phyloP scores from a whole-genome alignment of 164 flowering plant species.

The Chloranthus sessilifolius region DNA sequence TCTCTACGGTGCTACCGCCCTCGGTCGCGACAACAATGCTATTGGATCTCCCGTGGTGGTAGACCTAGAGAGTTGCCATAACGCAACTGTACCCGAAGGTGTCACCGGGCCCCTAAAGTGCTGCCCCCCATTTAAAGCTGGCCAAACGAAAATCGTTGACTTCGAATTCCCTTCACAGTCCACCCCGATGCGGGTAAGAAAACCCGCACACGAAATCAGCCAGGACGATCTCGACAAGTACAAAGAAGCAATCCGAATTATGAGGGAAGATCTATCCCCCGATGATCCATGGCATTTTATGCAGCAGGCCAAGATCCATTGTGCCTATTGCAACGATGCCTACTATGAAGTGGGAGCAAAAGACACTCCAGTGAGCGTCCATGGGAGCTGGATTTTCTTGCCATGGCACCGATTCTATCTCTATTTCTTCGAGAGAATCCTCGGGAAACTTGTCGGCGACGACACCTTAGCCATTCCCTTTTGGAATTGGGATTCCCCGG shows the following conservation, averaged over 20 bases:
- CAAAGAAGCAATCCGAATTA: neutral
- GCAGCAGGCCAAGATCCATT: slow-evolving; percentile 1
- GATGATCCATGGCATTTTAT: neutral
- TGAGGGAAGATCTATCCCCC: neutral
- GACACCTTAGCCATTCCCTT: neutral
- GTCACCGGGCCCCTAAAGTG: neutral
- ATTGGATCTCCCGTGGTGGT: neutral
- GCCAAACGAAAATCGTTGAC: neutral
- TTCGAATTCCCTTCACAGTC: neutral
- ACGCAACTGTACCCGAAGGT: neutral
- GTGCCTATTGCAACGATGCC: neutral
- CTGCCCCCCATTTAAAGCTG: neutral
- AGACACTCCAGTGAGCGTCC: neutral
- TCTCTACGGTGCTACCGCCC: neutral
- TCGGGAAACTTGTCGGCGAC: slow-evolving; percentile 1
- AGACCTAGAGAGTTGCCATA: neutral
- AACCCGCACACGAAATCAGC: neutral
- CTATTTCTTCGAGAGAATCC: slow-evolving; percentile 1
- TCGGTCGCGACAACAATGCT: neutral
- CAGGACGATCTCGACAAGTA: neutral
- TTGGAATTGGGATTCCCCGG: slow-evolving; percentile 1
- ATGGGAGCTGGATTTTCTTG: neutral
- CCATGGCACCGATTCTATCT: slow-evolving; percentile 4
- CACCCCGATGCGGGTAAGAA: neutral
- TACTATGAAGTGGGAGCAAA: neutral